Percentiles rank a stretch among this genome's conserved stretches.
Conservation (phyloP, 139 green algal genomes). For the Chlamydomonas incerta region DNA sequence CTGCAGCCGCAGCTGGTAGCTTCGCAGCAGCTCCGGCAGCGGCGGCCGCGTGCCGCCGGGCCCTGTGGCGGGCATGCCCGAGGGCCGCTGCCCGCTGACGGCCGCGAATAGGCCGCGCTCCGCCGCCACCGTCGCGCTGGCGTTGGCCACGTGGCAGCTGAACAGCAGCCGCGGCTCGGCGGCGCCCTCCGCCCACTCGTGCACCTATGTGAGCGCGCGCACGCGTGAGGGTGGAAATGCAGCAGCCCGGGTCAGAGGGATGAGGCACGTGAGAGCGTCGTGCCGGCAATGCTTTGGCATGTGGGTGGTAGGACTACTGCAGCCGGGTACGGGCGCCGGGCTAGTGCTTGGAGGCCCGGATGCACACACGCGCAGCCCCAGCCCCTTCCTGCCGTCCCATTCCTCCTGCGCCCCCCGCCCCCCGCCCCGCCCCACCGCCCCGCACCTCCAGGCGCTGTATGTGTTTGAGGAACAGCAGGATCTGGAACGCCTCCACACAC, state of each 20-base stretch:
- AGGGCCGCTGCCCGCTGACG: constrained; percentile 37
- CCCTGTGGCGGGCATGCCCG: neutral
- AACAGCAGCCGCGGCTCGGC: constrained; percentile 16
- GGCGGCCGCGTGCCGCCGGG: neutral
- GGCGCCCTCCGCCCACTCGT: constrained; percentile 24
- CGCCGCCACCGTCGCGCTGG: constrained; percentile 1
- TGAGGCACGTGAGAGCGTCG: no score
- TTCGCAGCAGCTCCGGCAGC: constrained; percentile 6
- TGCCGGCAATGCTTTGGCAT: no score
- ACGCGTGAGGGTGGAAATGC: neutral
- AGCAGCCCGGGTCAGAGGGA: no score
- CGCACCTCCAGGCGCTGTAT: constrained; percentile 62
- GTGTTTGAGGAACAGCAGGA: constrained; percentile 77
- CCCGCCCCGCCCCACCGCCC: no score
- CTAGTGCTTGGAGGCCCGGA: no score
- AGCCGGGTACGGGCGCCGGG: no score
- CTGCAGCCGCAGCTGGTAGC: constrained; percentile 29
- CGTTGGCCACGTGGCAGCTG: constrained; percentile 42
- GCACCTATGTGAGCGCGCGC: neutral
- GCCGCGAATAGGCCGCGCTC: constrained; percentile 54
- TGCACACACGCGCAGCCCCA: no score
- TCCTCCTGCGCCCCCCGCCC: no score
- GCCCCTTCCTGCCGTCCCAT: no score
- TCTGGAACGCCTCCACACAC: constrained; percentile 54
- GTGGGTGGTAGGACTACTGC: no score